Percentiles rank a stretch among this genome's conserved stretches.
These are phyloP conservation scores for Diplotaxis tenuifolia DNA, from an alignment of 345 rosid species.

Conservation along the genomic window DNA sequence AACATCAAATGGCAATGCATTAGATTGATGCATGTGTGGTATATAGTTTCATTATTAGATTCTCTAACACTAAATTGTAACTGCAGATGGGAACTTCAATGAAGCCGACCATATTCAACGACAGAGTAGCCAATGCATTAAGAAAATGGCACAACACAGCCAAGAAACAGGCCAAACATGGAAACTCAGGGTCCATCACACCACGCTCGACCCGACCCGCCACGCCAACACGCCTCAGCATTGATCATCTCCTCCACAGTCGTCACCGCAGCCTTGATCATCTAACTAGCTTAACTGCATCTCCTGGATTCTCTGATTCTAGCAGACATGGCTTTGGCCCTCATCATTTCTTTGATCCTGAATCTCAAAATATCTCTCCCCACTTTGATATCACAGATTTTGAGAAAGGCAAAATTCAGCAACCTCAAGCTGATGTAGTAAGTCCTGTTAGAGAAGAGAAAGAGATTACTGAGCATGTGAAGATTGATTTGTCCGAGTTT, in stretches of 20 bases:
- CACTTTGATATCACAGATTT: conserved; percentile 29
- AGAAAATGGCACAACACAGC: conserved; percentile 77
- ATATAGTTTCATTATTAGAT: background rate
- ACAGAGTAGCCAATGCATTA: conserved; percentile 67
- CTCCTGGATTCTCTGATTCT: conserved; percentile 44
- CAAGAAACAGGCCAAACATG: conserved; percentile 58
- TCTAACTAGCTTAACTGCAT: conserved; percentile 43
- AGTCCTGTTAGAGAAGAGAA: conserved; percentile 26
- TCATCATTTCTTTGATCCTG: conserved; percentile 41
- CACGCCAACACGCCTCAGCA: conserved; percentile 67
- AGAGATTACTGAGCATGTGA: too few species aligned
- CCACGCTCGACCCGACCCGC: conserved; percentile 63
- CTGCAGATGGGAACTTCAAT: too few species aligned
- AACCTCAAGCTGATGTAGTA: conserved; percentile 11
- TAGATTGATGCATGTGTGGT: background rate
- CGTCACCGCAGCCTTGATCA: conserved; percentile 40
- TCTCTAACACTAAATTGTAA: conserved; percentile 7
- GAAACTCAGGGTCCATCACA: conserved; percentile 51
- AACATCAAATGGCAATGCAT: background rate
- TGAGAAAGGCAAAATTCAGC: conserved; percentile 20
- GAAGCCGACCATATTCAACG: too few species aligned
- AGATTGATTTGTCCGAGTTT: too few species aligned
- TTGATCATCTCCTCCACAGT: too few species aligned
- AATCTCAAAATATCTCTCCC: conserved; percentile 25
- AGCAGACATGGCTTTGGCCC: conserved; percentile 37